Evolutionary conservation across 2,329 filamentous ascomycete genomes (phyloP).

Genomic region (Bipolaris gigantea): DNA sequence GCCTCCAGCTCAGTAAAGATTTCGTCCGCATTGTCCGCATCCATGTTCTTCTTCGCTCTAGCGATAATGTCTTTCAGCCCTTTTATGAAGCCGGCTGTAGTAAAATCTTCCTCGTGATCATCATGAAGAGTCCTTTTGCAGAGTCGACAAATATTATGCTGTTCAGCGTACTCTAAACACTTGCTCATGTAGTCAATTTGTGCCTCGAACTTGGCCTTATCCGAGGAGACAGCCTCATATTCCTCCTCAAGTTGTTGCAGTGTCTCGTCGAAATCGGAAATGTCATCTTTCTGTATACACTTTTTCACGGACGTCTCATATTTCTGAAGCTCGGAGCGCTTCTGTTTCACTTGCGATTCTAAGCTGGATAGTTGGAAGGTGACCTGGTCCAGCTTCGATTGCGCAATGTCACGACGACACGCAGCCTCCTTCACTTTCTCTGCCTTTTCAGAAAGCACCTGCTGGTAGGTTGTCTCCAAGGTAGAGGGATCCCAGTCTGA

Average conservation of each 20-base stretch:
- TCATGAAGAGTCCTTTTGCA: constrained; percentile 70
- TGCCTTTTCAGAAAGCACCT: constrained; percentile 60
- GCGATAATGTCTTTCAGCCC: constrained; percentile 63
- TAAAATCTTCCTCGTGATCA: constrained; percentile 58
- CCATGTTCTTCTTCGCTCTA: constrained; percentile 57
- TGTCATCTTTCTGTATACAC: constrained; percentile 45
- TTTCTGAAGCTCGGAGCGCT: constrained; percentile 62
- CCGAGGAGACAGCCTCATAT: constrained; percentile 59
- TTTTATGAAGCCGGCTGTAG: constrained; percentile 59
- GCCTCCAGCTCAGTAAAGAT: constrained; percentile 62
- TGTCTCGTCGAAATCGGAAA: constrained; percentile 54
- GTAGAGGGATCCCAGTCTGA: constrained; percentile 68
- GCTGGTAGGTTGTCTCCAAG: constrained; percentile 72
- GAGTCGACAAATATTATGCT: constrained; percentile 73
- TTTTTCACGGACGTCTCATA: constrained; percentile 66
- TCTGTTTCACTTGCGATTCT: constrained; percentile 66
- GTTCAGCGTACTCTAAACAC: constrained; percentile 66
- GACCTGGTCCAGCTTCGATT: constrained; percentile 73
- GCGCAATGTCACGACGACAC: constrained; percentile 68
- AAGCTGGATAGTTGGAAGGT: constrained; percentile 71
- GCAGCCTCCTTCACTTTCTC: constrained; percentile 65
- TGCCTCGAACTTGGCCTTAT: constrained; percentile 69
- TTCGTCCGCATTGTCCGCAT: constrained; percentile 64
- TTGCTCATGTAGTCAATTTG: constrained; percentile 71
- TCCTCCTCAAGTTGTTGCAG: constrained; percentile 55